A percentile compares a stretch with the other conserved stretches of the same genome.
Evolutionary conservation across 2,329 filamentous ascomycete species (phyloP).

Genomic region (Nothophaeocryptopus gaeumannii): DNA sequence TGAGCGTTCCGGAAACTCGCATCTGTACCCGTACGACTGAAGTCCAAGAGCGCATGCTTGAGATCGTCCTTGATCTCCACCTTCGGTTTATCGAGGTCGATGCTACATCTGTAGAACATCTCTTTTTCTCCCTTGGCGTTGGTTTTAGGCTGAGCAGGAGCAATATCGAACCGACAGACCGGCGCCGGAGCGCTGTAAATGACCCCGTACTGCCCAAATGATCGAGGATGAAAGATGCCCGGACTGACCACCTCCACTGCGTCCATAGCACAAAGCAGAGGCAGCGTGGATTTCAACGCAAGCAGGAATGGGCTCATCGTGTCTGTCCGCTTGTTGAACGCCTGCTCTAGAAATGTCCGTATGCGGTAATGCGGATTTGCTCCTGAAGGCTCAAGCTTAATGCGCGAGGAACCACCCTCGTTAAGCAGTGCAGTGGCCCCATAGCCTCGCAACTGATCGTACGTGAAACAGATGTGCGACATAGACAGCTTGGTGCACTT

Average conservation of each 20-base stretch:
- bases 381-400: constrained; percentile 55
- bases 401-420: constrained; percentile 42
- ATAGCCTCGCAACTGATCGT: constrained; percentile 42
- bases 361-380: constrained; percentile 32
- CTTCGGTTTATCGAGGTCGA: not conserved
- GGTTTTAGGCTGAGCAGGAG: not conserved
- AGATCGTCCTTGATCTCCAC: not conserved
- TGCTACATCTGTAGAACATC: constrained; percentile 17
- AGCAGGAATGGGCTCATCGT: not conserved
- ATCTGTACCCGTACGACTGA: constrained; percentile 1
- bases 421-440: constrained; percentile 22
- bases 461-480: constrained; percentile 65
- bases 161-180: constrained; percentile 37
- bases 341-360: constrained; percentile 28
- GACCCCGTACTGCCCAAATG: constrained; percentile 38
- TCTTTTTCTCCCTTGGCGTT: constrained; percentile 23
- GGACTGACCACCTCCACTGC: constrained; percentile 50
- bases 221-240: constrained; percentile 34
- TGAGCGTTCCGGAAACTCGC: not conserved
- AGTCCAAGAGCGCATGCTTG: constrained; percentile 1
- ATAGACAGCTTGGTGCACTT: constrained; percentile 60
- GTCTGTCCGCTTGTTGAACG: constrained; percentile 58
- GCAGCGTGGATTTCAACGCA: constrained; percentile 50
- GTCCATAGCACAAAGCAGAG: constrained; percentile 61
- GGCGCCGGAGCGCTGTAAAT: constrained; percentile 41